These are phyloP conservation scores for Ophiostoma angusticollis DNA, from an alignment of 2,329 filamentous ascomycete genomes.

Conservation along the genomic window DNA sequence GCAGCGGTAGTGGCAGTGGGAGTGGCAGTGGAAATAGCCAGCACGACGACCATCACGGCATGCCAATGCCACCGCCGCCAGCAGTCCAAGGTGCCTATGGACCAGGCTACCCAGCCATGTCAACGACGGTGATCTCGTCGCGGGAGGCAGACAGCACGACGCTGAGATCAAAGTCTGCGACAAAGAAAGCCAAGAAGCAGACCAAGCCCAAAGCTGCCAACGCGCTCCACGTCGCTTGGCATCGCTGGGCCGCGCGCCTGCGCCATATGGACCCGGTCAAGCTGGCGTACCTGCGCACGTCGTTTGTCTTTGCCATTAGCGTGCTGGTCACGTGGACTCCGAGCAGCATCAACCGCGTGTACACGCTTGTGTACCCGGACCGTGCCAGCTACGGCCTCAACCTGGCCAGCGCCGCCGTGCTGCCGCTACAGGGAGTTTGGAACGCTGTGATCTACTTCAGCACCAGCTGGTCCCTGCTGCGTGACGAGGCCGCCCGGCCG, in stretches of 20 bases:
- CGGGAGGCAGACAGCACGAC: no score
- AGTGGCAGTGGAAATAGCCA: neutral
- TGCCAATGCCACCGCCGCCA: neutral
- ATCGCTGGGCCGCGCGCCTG: constrained; percentile 22
- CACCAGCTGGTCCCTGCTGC: constrained; percentile 39
- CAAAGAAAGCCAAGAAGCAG: neutral
- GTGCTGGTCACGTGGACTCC: constrained; percentile 51
- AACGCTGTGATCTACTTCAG: constrained; percentile 66
- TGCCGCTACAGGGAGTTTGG: constrained; percentile 71
- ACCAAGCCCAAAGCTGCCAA: neutral
- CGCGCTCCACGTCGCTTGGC: constrained; percentile 6
- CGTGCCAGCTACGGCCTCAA: constrained; percentile 50
- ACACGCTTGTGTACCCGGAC: constrained; percentile 46
- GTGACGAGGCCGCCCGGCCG: constrained; percentile 16
- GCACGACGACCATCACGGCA: constrained; percentile 1
- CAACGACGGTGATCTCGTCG: constrained; percentile 10
- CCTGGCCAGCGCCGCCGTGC: constrained; percentile 55
- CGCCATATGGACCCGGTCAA: constrained; percentile 42
- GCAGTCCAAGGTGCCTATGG: constrained; percentile 5
- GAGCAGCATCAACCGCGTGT: constrained; percentile 61
- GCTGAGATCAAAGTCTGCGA: no score
- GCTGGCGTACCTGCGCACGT: constrained; percentile 46
- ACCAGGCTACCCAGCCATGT: constrained; percentile 3
- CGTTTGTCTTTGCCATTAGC: constrained; percentile 47
- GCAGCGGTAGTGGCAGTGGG: constrained; percentile 5